phyloP scores from a whole-genome alignment of 495 filamentous ascomycete species.

The Darksidea phi region DNA sequence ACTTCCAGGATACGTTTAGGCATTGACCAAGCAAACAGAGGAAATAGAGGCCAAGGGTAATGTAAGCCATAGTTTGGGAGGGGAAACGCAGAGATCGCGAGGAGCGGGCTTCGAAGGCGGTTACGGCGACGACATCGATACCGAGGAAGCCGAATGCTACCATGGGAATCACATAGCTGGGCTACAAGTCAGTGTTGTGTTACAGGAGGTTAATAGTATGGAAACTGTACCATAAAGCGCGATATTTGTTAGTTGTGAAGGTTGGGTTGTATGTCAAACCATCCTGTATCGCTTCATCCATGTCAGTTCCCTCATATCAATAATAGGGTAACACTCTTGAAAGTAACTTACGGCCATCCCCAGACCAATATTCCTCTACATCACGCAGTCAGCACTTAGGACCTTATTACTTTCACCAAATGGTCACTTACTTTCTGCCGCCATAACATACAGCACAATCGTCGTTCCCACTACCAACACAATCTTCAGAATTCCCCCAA shows the following conservation, averaged over 20 bases:
- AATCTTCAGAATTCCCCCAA: conserved; percentile 46
- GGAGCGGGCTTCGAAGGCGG: conserved; percentile 49
- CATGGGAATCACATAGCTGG: conserved; percentile 47
- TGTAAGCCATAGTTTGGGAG: conserved; percentile 39
- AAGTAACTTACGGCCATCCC: neutral
- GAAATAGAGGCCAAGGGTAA: conserved; percentile 38
- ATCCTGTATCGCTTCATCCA: conserved; percentile 33
- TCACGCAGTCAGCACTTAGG: neutral
- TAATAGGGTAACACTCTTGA: neutral
- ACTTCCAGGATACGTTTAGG: conserved; percentile 45
- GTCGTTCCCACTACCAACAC: conserved; percentile 39
- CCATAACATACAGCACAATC: conserved; percentile 42
- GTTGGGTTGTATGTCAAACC: conserved; percentile 39
- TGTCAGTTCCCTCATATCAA: neutral
- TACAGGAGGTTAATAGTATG: neutral
- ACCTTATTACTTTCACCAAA: neutral
- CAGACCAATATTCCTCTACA: conserved; percentile 1
- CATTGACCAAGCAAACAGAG: conserved; percentile 40
- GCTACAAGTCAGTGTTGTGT: conserved; percentile 23
- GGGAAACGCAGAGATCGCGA: conserved; percentile 37
- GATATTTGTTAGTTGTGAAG: conserved; percentile 35
- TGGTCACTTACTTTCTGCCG: conserved; percentile 39
- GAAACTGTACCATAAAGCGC: conserved; percentile 37
- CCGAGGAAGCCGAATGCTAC: conserved; percentile 50
- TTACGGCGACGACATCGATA: conserved; percentile 48